These are phyloP conservation scores for Penicillium steckii DNA, from an alignment of 495 filamentous ascomycete species.

Conservation along the genomic window DNA sequence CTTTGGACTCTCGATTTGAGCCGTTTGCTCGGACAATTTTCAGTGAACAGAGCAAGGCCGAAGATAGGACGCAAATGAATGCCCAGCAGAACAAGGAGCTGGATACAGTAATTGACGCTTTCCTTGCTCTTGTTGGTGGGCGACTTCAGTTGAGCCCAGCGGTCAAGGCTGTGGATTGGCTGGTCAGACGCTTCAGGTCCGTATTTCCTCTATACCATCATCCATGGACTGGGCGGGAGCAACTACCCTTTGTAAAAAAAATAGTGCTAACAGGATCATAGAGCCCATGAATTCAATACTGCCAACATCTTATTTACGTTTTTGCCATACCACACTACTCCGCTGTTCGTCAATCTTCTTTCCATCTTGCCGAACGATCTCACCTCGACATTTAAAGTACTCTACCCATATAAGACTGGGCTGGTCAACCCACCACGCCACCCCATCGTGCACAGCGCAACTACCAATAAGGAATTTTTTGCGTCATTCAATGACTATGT, in stretches of 20 bases:
- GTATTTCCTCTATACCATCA: constrained; percentile 7
- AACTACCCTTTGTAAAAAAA: not conserved
- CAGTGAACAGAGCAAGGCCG: constrained; percentile 83
- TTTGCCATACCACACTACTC: constrained; percentile 84
- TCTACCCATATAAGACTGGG: constrained; percentile 78
- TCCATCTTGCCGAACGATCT: constrained; percentile 75
- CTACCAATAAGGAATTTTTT: constrained; percentile 69
- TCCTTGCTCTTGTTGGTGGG: constrained; percentile 74
- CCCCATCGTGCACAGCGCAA: constrained; percentile 75
- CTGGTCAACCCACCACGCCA: constrained; percentile 72
- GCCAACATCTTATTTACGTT: constrained; percentile 78
- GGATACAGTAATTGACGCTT: constrained; percentile 72
- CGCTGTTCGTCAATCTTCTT: constrained; percentile 76
- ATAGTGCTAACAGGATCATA: constrained; percentile 28
- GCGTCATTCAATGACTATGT: constrained; percentile 71
- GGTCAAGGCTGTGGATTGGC: constrained; percentile 90
- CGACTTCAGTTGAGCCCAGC: constrained; percentile 78
- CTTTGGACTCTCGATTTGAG: constrained; percentile 72
- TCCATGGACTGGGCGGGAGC: not conserved
- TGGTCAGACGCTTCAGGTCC: constrained; percentile 86
- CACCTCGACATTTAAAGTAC: constrained; percentile 73
- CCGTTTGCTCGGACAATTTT: constrained; percentile 73
- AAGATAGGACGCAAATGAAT: constrained; percentile 84
- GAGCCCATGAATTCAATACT: constrained; percentile 89
- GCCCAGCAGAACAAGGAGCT: constrained; percentile 75